These are phyloP conservation scores for Kwoniella mangroviensis DNA, from an alignment of 768 basidiomycete species.

Conservation along the genomic window DNA sequence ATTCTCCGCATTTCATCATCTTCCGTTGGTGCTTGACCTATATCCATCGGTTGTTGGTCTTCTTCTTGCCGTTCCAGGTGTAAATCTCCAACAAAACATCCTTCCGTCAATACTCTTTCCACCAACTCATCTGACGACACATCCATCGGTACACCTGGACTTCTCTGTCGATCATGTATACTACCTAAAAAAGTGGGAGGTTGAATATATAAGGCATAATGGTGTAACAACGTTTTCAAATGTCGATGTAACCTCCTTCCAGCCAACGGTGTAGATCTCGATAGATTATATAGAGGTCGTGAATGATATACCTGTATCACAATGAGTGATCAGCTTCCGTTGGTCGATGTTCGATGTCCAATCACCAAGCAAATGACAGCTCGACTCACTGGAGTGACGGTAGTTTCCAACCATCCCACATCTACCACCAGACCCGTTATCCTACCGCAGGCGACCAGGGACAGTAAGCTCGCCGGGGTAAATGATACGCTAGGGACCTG, in stretches of 20 bases:
- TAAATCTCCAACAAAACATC: slow-evolving; percentile 77
- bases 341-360: background rate
- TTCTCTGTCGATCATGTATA: slow-evolving; percentile 68
- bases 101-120: slow-evolving; percentile 87
- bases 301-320: slow-evolving; percentile 78
- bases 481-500: slow-evolving; percentile 95
- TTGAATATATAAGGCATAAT: slow-evolving; percentile 83
- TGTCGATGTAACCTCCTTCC: slow-evolving; percentile 80
- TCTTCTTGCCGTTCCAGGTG: background rate
- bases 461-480: slow-evolving; percentile 81
- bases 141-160: slow-evolving; percentile 71
- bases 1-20: slow-evolving; percentile 10
- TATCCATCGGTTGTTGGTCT: slow-evolving; percentile 5
- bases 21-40: background rate
- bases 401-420: slow-evolving; percentile 88
- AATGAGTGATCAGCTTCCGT: background rate
- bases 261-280: slow-evolving; percentile 84
- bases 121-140: slow-evolving; percentile 78
- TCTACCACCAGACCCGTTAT: slow-evolving; percentile 94
- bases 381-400: slow-evolving; percentile 75
- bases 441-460: slow-evolving; percentile 81
- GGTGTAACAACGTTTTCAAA: slow-evolving; percentile 76
- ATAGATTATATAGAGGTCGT: slow-evolving; percentile 79
- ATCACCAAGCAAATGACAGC: background rate
- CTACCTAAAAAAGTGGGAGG: slow-evolving; percentile 71